phyloP scores from a whole-genome alignment of 768 basidiomycete genomes.

The Rhodotorula kratochvilovae region DNA sequence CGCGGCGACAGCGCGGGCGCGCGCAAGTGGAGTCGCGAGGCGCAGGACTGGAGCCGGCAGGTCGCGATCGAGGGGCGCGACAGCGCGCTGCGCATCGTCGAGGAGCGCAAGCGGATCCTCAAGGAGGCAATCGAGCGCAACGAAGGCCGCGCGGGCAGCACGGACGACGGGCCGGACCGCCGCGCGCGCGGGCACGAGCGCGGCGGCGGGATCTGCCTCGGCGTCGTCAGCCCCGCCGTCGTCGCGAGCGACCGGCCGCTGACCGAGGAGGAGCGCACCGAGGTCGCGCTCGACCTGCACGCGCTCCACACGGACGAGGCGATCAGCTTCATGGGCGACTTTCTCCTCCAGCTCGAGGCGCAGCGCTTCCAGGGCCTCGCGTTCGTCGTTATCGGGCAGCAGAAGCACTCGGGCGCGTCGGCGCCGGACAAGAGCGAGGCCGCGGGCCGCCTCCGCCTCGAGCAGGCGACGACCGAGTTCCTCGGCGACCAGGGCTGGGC shows the following conservation, averaged over 20 bases:
- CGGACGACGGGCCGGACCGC: conserved; percentile 75
- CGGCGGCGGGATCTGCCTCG: conserved; percentile 80
- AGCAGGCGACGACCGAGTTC: conserved; percentile 40
- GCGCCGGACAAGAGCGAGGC: conserved; percentile 53
- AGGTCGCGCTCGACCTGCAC: conserved; percentile 70
- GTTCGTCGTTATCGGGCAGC: conserved; percentile 87
- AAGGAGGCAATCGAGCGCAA: conserved; percentile 70
- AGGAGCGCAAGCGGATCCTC: conserved; percentile 69
- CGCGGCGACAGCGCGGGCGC: conserved; percentile 93
- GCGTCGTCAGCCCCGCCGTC: conserved; percentile 59
- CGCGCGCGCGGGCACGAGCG: conserved; percentile 65
- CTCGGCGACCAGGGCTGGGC: conserved; percentile 36
- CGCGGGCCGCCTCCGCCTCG: conserved; percentile 34
- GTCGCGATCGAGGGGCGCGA: conserved; percentile 80
- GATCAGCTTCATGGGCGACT: conserved; percentile 54
- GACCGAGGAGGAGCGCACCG: conserved; percentile 82
- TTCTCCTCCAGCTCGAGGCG: conserved; percentile 57
- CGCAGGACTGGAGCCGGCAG: conserved; percentile 84
- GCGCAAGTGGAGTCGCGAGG: conserved; percentile 88
- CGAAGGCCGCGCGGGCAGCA: conserved; percentile 59
- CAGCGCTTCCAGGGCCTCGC: conserved; percentile 84
- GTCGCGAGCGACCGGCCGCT: conserved; percentile 52
- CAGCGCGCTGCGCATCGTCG: conserved; percentile 77
- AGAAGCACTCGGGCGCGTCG: conserved; percentile 92
- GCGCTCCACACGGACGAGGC: conserved; percentile 91